phyloP scores from a whole-genome alignment of 2,329 filamentous ascomycete genomes.

The Trichoderma citrinoviride region DNA sequence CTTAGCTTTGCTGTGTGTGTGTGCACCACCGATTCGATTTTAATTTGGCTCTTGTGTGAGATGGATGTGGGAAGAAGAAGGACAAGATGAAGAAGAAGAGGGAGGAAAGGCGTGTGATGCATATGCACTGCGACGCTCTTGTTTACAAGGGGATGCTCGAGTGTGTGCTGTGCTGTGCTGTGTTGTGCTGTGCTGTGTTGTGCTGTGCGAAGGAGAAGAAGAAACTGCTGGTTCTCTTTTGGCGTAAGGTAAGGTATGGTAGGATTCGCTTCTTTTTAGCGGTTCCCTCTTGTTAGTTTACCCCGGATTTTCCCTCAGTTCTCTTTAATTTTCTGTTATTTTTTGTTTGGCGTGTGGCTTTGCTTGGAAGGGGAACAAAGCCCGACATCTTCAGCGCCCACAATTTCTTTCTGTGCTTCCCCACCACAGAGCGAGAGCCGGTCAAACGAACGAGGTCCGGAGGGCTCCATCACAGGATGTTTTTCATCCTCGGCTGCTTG shows the following conservation, averaged over 20 bases:
- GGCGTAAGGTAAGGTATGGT: not conserved
- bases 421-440: not conserved
- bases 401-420: not conserved
- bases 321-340: not conserved
- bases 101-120: not conserved
- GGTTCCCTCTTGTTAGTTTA: too few relatives aligned
- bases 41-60: not conserved
- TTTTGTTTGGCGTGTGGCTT: not conserved
- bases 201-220: too few relatives aligned
- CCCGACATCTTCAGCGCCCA: too few relatives aligned
- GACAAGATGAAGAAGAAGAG: too few relatives aligned
- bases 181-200: too few relatives aligned
- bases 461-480: not conserved
- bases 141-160: not conserved
- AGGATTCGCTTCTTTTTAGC: not conserved
- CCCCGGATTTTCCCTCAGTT: not conserved
- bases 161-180: too few relatives aligned
- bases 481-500: not conserved
- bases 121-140: not conserved
- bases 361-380: too few relatives aligned
- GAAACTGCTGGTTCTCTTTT: too few relatives aligned
- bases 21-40: not conserved
- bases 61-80: too few relatives aligned
- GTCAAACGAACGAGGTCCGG: too few relatives aligned
- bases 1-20: not conserved